Evolutionary conservation across 129 eudicot species (phyloP).

Genomic region (Helichrysum umbraculigerum): DNA sequence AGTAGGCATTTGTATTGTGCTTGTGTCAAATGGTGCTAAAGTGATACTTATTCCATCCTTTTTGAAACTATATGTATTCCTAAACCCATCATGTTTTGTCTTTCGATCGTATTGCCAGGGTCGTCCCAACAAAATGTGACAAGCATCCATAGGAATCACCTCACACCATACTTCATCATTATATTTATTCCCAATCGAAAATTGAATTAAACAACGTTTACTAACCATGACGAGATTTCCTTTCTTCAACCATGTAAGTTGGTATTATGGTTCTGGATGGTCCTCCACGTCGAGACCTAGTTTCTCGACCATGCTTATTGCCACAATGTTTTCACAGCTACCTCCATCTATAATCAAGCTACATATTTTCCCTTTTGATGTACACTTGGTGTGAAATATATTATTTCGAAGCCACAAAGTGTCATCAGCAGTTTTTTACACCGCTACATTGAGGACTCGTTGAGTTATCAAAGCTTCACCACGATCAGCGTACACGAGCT

Average conservation of each 20-base stretch:
- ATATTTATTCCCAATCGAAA: constrained; percentile 6
- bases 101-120: too few relatives aligned
- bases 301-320: too few relatives aligned
- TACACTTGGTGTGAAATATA: not conserved
- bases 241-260: not conserved
- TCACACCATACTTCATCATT: not conserved
- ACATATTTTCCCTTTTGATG: not conserved
- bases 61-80: too few relatives aligned
- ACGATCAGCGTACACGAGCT: not conserved
- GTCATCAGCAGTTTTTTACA: not conserved
- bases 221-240: not conserved
- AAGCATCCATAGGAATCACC: constrained; percentile 1
- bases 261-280: constrained; percentile 13
- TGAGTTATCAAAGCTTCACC: not conserved
- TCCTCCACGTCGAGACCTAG: not conserved
- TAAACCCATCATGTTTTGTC: too few relatives aligned
- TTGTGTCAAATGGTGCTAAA: too few relatives aligned
- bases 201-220: not conserved
- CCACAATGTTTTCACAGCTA: constrained; percentile 6
- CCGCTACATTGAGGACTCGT: not conserved
- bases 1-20: too few relatives aligned
- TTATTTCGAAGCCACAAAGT: not conserved
- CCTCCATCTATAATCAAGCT: not conserved
- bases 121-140: too few relatives aligned
- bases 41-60: too few relatives aligned